phyloP scores from a whole-genome alignment of 306 rosid species.

The Gynostemma pentaphyllum region DNA sequence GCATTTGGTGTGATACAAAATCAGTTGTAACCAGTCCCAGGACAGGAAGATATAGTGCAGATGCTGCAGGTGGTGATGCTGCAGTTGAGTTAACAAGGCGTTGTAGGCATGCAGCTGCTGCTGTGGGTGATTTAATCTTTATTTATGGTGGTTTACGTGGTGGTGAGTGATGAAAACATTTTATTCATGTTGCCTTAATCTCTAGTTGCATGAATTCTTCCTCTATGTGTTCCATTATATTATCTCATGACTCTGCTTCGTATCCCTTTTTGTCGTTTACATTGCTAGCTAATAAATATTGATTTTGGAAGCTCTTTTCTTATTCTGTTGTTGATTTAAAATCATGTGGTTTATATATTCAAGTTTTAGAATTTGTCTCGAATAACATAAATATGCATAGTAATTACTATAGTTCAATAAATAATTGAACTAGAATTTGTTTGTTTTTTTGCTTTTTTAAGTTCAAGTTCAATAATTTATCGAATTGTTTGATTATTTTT shows the following conservation, averaged over 20 bases:
- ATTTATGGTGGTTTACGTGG: constrained; percentile 98
- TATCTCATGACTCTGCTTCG: not conserved
- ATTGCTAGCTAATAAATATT: not conserved
- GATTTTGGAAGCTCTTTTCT: not conserved
- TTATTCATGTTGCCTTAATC: not conserved
- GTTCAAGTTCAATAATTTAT: no score
- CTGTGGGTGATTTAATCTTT: constrained; percentile 83
- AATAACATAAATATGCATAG: no score
- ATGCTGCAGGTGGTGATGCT: constrained; percentile 99
- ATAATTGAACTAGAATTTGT: no score
- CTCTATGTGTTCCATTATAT: no score
- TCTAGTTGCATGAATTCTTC: no score
- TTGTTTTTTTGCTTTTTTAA: no score
- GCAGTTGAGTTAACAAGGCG: constrained; percentile 95
- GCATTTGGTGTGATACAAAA: constrained; percentile 99
- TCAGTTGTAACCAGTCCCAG: constrained; percentile 97
- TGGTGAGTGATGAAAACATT: constrained; percentile 46
- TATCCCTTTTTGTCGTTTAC: not conserved
- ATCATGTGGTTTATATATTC: not conserved
- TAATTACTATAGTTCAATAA: no score
- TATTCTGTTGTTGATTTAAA: not conserved
- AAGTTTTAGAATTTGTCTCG: no score
- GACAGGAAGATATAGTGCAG: constrained; percentile 94
- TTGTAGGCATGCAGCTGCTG: constrained; percentile 98
- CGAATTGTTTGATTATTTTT: no score